Base-by-base conservation (phyloP, 2,329 filamentous ascomycete species). In the Aspergillus spinulosporus region DNA sequence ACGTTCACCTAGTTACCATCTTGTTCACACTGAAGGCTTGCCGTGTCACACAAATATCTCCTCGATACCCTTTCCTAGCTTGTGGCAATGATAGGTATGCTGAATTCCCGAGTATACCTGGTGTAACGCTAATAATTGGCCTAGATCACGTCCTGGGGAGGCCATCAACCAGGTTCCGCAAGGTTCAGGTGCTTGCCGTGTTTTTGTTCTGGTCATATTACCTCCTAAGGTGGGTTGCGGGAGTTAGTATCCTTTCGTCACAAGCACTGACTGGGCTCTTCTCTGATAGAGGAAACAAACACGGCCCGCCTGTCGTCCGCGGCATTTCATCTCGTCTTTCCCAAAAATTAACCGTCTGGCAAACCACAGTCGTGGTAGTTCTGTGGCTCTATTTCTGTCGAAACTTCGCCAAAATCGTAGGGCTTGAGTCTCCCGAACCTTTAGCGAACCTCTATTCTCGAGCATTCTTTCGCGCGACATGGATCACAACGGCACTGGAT, bases 391-490 rank as follows among this genome's bases (percentile, higher is more conserved):
- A 99, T 71, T 83, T 92, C 34, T 87, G 89, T 32, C 89, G 92
- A 56, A 97, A 99, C 76, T 95, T 99, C 66, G 92, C 90, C 70
- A 95, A 95, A 62, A 84, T 99, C 4, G 84, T 96, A 56, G 90
- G 92, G 3, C 84, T 99, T 51, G 92, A 96, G 64, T 92, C 88
- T 63, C 93, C 94, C 3, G 94, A 99, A 67, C 94, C 94, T 15
- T 82, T 99, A 68, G 89, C 92, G 31, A 96, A 96, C 69, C 88
- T 97, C 72, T 99, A 99, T 77, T 91, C 90, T 53, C 82, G 90
- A 50, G 87, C 89, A 29, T 99, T 95, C 77, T 99, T 96, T 73
- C 88, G 94, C 48, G 94, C 94, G 54, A 99, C 94, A 70, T 99
- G 94, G 94, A 85, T 97, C 12, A 87, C 94, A 52, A 99, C 94